Evolutionary conservation across 2,329 filamentous ascomycete species (phyloP).

Genomic region (Gnomoniopsis smithogilvyi): DNA sequence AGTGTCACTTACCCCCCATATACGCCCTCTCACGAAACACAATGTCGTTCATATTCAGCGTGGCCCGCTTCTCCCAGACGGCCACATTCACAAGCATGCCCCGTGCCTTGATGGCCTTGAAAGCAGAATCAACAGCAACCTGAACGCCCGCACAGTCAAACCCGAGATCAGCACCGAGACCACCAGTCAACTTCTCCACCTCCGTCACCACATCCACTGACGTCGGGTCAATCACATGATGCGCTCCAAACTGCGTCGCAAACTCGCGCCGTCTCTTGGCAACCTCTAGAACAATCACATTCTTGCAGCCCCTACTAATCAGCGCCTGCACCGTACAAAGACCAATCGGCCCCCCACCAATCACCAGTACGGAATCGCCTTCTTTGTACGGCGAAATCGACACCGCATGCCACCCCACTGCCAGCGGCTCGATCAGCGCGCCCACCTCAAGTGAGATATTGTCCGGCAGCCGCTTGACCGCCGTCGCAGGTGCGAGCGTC

Average conservation of each 20-base stretch:
- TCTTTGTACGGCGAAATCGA: slow-evolving; percentile 24
- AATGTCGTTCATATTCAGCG: slow-evolving; percentile 16
- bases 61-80: slow-evolving; percentile 23
- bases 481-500: slow-evolving; percentile 44
- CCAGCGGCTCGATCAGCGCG: slow-evolving; percentile 60
- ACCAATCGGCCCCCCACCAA: slow-evolving; percentile 63
- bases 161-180: slow-evolving; percentile 21
- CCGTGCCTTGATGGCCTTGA: slow-evolving; percentile 21
- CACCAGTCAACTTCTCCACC: slow-evolving; percentile 17
- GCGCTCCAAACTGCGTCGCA: slow-evolving; percentile 51
- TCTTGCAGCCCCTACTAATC: slow-evolving; percentile 45
- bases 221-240: slow-evolving; percentile 16
- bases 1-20: slow-evolving; percentile 19
- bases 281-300: slow-evolving; percentile 57
- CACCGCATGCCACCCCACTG: slow-evolving; percentile 62
- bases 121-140: slow-evolving; percentile 18
- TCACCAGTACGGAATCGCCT: slow-evolving; percentile 47
- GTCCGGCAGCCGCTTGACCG: slow-evolving; percentile 45
- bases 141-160: slow-evolving; percentile 25
- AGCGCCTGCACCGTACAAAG: slow-evolving; percentile 58
- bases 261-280: slow-evolving; percentile 47
- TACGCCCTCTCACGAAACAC: slow-evolving; percentile 15
- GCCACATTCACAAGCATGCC: slow-evolving; percentile 25
- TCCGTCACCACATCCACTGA: slow-evolving; percentile 19
- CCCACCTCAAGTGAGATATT: slow-evolving; percentile 49